Evolutionary conservation across 139 green algal species (phyloP), one percentile per base, ranked within the genome.

Genomic region (Diplosphaera chodatii): DNA sequence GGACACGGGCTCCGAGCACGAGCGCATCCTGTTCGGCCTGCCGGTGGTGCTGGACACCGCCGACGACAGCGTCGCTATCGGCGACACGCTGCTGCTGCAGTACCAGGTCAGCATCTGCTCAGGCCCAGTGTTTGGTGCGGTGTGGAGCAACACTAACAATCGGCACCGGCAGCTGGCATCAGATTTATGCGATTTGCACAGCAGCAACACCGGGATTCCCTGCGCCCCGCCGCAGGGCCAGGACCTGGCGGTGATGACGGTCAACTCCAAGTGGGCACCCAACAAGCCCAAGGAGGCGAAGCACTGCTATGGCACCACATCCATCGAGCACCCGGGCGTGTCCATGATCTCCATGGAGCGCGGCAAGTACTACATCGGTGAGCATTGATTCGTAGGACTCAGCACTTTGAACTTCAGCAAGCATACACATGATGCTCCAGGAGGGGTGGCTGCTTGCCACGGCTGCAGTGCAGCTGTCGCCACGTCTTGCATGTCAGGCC

Each of bases 281-380:
- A 90, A 96, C 83, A 91, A 91, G 78, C 70, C 80, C 20, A 66
- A 85, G 63, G 88, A 92, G 74, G 88, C 87, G 23, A 70, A 85
- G 64, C 55, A 84, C 33, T 96, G 91, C 84, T 97, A 97, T 77
- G 87, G 90, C 70, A 96, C 89, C 40, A 83, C 81, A 55, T 91
- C 86, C 55, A 83, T 97, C n/a, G 92, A 97, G 84, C 92, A 97
- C 86, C 92, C 92, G 4, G 92, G 87, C 31, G 89, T 95, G n/a
- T 87, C 87, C 64, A 97, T 97, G 92, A 90, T 97, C 68, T 75
- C 86, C 32, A 92, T 84, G 82, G 92, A 97, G 83, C 86, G 92
- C 63, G 92, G 92, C 29, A 86, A 89, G 69, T 83, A 80, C 71
- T 85, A 85, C 74, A 67, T 85, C 32, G 80, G 77, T 82, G 33